These are phyloP conservation scores for Taphrina wiesneri DNA, from an alignment of 1,139 yeast species.

Conservation along the genomic window DNA sequence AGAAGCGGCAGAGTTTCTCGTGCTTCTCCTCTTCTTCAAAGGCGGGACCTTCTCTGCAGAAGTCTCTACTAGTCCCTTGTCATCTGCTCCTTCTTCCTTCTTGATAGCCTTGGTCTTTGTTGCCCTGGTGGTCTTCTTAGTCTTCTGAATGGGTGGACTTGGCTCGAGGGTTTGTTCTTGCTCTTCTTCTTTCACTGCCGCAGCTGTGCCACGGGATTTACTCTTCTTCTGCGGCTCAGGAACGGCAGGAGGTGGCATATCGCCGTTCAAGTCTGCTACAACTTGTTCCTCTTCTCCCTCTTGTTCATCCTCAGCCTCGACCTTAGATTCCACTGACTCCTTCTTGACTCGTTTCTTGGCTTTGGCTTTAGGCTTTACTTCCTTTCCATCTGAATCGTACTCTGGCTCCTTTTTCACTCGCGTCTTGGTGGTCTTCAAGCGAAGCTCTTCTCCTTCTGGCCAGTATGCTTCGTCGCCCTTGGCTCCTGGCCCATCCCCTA, in stretches of 20 bases:
- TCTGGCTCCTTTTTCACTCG: slow-evolving; percentile 33
- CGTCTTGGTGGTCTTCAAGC: slow-evolving; percentile 26
- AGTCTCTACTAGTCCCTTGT: background rate
- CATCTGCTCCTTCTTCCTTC: background rate
- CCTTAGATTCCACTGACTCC: background rate
- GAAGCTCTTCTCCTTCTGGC: slow-evolving; percentile 30
- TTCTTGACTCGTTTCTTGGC: slow-evolving; percentile 26
- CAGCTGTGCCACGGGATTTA: background rate
- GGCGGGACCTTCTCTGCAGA: background rate
- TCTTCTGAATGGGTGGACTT: background rate
- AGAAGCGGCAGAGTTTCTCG: slow-evolving; percentile 14
- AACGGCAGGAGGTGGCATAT: background rate
- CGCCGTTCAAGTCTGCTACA: background rate
- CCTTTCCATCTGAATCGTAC: slow-evolving; percentile 27
- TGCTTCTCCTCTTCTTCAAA: background rate
- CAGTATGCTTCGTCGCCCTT: slow-evolving; percentile 33
- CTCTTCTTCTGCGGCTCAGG: background rate
- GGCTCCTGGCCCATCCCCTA: slow-evolving; percentile 31
- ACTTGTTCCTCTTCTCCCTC: background rate
- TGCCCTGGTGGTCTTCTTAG: background rate
- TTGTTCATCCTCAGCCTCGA: background rate
- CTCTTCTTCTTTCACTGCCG: background rate
- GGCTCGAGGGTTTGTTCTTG: background rate
- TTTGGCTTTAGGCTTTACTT: slow-evolving; percentile 11
- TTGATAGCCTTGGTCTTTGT: background rate